phyloP scores from a whole-genome alignment of 495 filamentous ascomycete species.

The Neurospora africana region DNA sequence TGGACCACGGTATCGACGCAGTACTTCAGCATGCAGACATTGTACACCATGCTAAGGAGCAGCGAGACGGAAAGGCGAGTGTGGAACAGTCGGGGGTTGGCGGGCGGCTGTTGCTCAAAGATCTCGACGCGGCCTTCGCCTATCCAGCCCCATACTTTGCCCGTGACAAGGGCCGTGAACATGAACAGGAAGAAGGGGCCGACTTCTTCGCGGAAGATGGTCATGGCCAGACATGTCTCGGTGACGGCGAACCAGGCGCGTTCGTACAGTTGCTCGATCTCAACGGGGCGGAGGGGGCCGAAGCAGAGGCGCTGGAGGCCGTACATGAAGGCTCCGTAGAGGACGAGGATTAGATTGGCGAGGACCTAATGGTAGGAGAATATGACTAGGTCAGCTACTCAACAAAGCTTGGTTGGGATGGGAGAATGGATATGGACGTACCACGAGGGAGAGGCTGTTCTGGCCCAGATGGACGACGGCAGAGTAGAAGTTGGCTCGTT shows the following conservation, averaged over 20 bases:
- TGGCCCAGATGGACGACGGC: slow-evolving; percentile 93
- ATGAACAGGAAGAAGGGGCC: slow-evolving; percentile 90
- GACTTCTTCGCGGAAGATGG: slow-evolving; percentile 92
- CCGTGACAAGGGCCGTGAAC: slow-evolving; percentile 85
- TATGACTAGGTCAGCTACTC: neutral
- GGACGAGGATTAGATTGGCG: slow-evolving; percentile 73
- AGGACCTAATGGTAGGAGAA: slow-evolving; percentile 51
- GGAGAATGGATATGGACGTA: slow-evolving; percentile 24
- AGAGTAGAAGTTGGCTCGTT: slow-evolving; percentile 94
- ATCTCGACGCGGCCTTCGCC: slow-evolving; percentile 89
- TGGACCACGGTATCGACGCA: slow-evolving; percentile 71
- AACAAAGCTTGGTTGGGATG: neutral
- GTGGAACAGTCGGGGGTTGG: slow-evolving; percentile 86
- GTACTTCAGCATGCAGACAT: slow-evolving; percentile 67
- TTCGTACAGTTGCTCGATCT: slow-evolving; percentile 94
- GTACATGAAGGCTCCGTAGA: slow-evolving; percentile 66
- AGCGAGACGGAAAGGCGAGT: slow-evolving; percentile 69
- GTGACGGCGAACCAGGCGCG: slow-evolving; percentile 96
- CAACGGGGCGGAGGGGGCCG: slow-evolving; percentile 81
- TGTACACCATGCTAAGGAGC: slow-evolving; percentile 62
- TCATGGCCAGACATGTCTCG: slow-evolving; percentile 95
- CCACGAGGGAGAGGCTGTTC: slow-evolving; percentile 90
- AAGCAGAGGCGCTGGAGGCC: slow-evolving; percentile 85
- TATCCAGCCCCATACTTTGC: slow-evolving; percentile 98
- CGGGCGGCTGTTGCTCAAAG: slow-evolving; percentile 87